Conservation (phyloP, 2,329 filamentous ascomycete species). For the Calonectria henricotiae region DNA sequence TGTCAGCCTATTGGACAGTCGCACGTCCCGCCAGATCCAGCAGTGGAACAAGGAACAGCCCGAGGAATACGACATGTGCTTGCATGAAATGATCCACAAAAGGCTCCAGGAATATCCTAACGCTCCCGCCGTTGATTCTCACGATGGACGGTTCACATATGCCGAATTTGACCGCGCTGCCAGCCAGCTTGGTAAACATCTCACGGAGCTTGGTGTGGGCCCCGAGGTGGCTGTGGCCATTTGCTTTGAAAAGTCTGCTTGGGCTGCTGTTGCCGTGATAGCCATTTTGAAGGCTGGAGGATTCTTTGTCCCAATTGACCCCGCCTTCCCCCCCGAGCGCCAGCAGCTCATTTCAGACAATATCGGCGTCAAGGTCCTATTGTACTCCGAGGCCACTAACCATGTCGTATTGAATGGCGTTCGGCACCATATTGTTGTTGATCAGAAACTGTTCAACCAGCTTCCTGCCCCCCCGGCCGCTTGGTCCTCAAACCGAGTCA, state of each 20-base stretch:
- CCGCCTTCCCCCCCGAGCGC: constrained; percentile 1
- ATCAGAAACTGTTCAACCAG: constrained; percentile 18
- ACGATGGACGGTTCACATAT: constrained; percentile 4
- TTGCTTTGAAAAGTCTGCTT: constrained; percentile 19
- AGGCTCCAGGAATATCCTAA: neutral
- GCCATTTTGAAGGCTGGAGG: constrained; percentile 7
- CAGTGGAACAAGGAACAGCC: constrained; percentile 9
- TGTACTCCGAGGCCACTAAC: constrained; percentile 3
- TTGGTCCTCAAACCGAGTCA: constrained; percentile 12
- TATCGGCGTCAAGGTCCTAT: neutral
- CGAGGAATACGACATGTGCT: neutral
- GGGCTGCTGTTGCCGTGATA: constrained; percentile 6
- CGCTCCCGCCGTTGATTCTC: neutral
- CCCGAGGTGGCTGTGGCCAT: constrained; percentile 6
- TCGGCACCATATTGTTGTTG: constrained; percentile 6
- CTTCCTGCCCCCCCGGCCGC: neutral
- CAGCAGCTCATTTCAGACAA: constrained; percentile 9
- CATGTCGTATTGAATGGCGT: constrained; percentile 12
- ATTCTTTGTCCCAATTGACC: constrained; percentile 9
- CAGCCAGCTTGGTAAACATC: constrained; percentile 5
- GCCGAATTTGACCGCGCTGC: constrained; percentile 2
- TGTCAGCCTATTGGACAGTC: neutral
- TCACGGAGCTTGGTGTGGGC: constrained; percentile 4
- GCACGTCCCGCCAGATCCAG: constrained; percentile 6
- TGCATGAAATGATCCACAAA: constrained; percentile 5